These are phyloP conservation scores for Beta macrorhiza DNA, from an alignment of 179 eudicot species.

Conservation along the genomic window DNA sequence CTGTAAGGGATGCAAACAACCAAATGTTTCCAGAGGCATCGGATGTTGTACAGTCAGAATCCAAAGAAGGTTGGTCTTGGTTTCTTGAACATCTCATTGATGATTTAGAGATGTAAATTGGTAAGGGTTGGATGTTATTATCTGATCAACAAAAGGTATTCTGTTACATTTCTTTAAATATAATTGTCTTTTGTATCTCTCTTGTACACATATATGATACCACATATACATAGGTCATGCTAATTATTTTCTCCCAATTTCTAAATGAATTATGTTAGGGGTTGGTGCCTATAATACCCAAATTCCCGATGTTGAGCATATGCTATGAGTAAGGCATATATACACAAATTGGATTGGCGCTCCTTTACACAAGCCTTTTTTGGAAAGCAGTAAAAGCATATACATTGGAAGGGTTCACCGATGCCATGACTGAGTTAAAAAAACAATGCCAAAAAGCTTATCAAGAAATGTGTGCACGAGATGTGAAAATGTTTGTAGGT, in stretches of 20 bases:
- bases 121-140: neutral
- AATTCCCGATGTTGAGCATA: neutral
- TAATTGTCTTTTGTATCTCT: too few species aligned
- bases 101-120: neutral
- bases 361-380: neutral
- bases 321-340: neutral
- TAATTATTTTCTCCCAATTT: too few species aligned
- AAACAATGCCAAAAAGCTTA: slow-evolving; percentile 4
- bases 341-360: neutral
- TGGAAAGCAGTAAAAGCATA: neutral
- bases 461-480: slow-evolving; percentile 12
- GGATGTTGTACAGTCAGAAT: too few species aligned
- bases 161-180: too few species aligned
- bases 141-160: slow-evolving; percentile 24
- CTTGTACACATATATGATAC: too few species aligned
- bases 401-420: neutral
- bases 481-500: slow-evolving; percentile 15
- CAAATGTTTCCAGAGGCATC: too few species aligned
- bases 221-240: too few species aligned
- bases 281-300: neutral
- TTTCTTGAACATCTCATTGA: slow-evolving; percentile 14
- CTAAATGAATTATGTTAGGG: neutral
- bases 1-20: neutral
- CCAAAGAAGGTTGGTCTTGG: slow-evolving; percentile 17
- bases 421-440: neutral